Base-by-base conservation (phyloP, 331 rosid species). In the Pyrus hybrid region DNA sequence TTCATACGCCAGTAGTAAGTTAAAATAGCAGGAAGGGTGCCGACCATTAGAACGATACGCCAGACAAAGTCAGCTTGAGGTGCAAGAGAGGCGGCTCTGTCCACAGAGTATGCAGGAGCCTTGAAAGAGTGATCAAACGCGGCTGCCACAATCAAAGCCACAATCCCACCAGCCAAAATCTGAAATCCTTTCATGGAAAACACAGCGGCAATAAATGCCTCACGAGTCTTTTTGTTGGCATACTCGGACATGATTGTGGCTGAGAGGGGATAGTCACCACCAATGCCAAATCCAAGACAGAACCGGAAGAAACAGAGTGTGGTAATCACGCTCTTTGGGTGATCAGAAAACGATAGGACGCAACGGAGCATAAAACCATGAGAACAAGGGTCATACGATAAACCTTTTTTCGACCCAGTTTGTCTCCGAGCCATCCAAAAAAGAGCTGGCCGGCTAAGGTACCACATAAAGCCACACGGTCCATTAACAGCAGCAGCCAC, bases 251-350 rank as follows among this genome's bases (percentile, higher is more conserved):
- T 93, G 57, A 93, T 93, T 7, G 98, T 93, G 17, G 98, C 96
- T 0, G 98, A 93, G 65, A 93, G 93, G 14, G 98, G 96, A 74
- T 93, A 93, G 73, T 93, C 98, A 1, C 98, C 98, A 25, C 98
- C 97, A 49, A 93, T 93, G 5, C 98, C 98, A n/a, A 93, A 93
- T 1, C 98, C 98, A 13, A 93, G 98, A 94, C 98, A 93, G 81
- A 93, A 93, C n/a, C 94, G 85, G 67, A 91, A 93, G 82, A 93
- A 88, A 29, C 98, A 93, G 2, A 93, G 91, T 1, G 98, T 86
- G 51, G 87, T 61, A 1, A 93, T 85, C 16, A 89, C 93, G 21
- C 81, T 71, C 32, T 62, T 80, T 2, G 90, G 54, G 10, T 77
- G 13, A 1, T 65, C 45, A 0, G 97, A 83, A 22, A 91, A 86